Base-by-base conservation (phyloP, 768 basidiomycete genomes). In the Naganishia vishniacii region DNA sequence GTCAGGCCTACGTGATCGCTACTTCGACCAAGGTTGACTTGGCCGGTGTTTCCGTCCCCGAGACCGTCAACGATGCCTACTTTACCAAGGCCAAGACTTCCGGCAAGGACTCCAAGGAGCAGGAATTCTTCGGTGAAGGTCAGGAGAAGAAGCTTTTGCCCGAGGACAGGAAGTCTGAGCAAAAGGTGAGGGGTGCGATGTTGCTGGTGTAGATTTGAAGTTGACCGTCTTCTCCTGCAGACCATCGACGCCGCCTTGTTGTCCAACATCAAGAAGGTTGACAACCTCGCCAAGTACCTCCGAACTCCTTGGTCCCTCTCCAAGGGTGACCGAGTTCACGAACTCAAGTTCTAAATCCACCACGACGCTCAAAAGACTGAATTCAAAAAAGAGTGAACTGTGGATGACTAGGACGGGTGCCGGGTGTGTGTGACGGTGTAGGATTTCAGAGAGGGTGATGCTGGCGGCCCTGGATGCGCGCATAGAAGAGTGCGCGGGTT, bases 1-100 rank as follows among this genome's bases (percentile, higher is more conserved):
- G 92, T 83, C 94, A 97, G 82, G 91, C 95, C 61, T 99, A 99
- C 78, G 91, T 93, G 67, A 98, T 99, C 75, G 91, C 94, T 64
- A 99, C 95, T 65, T 92, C 92, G 62, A 97, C 95, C 71, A 91
- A 87, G 81, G 80, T 98, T 70, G 88, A 94, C 69, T 78, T 97
- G 64, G 83, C 81, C 28, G 83, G 81, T 64, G 81, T 89, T 78
- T 91, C 72, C 68, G 84, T 81, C 26, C 71, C 69, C 75, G 84
- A 88, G 71, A 89, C 93, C 81, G 81, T 97, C 82, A 88, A 88
- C 81, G 95, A 99, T 78, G 80, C 88, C 26, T 97, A 94, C 82
- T 98, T 99, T 77, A 80, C 85, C 76, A 95, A 95, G 81, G 79
- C 85, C 64, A 79, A 83, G 69, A 77, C 81, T 72, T 87, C 89